phyloP scores from a whole-genome alignment of 768 basidiomycete species.

The Tephrocybe sp. region DNA sequence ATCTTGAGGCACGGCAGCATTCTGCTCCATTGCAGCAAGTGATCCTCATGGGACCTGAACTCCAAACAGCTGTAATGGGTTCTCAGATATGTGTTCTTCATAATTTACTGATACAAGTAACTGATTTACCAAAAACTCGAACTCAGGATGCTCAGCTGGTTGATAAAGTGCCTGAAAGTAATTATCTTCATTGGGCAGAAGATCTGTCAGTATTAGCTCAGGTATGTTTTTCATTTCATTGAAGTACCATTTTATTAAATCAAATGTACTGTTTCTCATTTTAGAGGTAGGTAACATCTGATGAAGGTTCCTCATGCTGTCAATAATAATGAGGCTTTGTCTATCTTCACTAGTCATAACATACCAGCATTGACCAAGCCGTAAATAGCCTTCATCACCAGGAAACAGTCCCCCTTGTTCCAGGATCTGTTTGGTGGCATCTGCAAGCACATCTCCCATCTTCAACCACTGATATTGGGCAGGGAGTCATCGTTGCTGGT shows the following conservation, averaged over 20 bases:
- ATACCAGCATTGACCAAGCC: background rate
- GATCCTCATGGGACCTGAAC: background rate
- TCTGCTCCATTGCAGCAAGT: constrained; percentile 20
- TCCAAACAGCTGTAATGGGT: background rate
- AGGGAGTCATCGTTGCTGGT: background rate
- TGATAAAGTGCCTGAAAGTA: background rate
- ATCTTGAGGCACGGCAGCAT: constrained; percentile 20
- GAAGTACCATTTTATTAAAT: no score
- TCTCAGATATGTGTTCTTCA: background rate
- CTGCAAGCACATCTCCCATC: background rate
- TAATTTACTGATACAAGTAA: background rate
- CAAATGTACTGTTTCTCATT: background rate
- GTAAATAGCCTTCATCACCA: constrained; percentile 2
- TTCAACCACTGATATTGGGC: background rate
- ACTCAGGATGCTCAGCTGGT: background rate
- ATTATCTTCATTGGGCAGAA: constrained; percentile 4
- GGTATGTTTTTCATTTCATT: no score
- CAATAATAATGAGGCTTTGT: background rate
- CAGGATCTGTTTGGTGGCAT: background rate
- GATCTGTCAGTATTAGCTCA: background rate
- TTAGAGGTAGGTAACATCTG: background rate
- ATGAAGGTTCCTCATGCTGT: background rate
- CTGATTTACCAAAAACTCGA: background rate
- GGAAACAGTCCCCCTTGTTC: background rate
- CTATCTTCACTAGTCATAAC: background rate